Evolutionary conservation across 2,329 filamentous ascomycete species (phyloP).

Genomic region (Nemania bipapillata): DNA sequence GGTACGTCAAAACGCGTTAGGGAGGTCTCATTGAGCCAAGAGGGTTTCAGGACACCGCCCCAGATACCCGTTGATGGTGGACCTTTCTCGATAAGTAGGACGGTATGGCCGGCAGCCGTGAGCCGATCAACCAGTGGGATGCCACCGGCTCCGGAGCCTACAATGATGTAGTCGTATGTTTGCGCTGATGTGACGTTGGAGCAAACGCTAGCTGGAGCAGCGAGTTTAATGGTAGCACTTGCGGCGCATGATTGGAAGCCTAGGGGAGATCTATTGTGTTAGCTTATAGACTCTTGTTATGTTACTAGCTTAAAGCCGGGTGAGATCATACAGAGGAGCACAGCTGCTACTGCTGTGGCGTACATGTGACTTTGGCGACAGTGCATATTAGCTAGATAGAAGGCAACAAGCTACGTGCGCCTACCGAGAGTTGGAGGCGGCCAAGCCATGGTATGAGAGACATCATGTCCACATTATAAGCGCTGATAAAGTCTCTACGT

Average conservation of each 20-base stretch:
- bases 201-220: constrained; percentile 41
- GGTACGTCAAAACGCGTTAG: constrained; percentile 78
- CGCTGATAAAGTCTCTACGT: background rate
- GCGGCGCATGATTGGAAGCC: constrained; percentile 40
- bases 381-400: constrained; percentile 26
- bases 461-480: constrained; percentile 33
- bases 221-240: constrained; percentile 40
- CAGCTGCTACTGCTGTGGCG: constrained; percentile 22
- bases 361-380: constrained; percentile 5
- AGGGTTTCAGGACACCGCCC: constrained; percentile 69
- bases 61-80: constrained; percentile 72
- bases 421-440: constrained; percentile 21
- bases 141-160: constrained; percentile 70
- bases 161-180: constrained; percentile 69
- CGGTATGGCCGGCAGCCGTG: constrained; percentile 71
- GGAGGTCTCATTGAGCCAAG: constrained; percentile 65
- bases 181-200: constrained; percentile 40
- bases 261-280: constrained; percentile 27
- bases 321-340: constrained; percentile 31
- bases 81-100: constrained; percentile 71
- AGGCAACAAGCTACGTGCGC: constrained; percentile 4
- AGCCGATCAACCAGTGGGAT: constrained; percentile 70
- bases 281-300: constrained; percentile 12
- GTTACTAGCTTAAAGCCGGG: background rate
- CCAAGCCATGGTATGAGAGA: constrained; percentile 20